A percentile compares a stretch with the other conserved stretches of the same genome.
phyloP scores from a whole-genome alignment of 1,284 basidiomycete species.

The Malassezia restricta region DNA sequence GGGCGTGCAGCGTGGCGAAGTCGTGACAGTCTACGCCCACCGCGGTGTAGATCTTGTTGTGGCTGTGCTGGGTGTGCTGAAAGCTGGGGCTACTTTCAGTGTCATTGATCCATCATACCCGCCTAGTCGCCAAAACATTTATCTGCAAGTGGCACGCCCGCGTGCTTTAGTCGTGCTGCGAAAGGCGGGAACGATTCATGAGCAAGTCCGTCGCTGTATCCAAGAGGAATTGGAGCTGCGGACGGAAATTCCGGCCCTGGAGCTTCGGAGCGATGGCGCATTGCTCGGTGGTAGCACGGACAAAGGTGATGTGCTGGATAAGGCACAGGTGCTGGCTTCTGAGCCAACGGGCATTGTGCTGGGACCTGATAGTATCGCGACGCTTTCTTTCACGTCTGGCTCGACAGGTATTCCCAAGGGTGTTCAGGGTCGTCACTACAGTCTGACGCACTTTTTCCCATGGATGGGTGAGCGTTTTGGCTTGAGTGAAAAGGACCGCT shows the following conservation, averaged over 20 bases:
- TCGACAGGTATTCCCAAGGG: slow-evolving; percentile 98
- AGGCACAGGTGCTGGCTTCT: slow-evolving; percentile 51
- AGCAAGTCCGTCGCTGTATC: slow-evolving; percentile 75
- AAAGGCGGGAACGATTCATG: slow-evolving; percentile 71
- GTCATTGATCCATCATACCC: slow-evolving; percentile 99
- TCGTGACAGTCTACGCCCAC: slow-evolving; percentile 98
- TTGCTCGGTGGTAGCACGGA: slow-evolving; percentile 57
- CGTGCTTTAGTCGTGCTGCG: slow-evolving; percentile 84
- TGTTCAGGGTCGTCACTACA: slow-evolving; percentile 86
- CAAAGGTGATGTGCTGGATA: slow-evolving; percentile 49
- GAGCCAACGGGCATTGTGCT: slow-evolving; percentile 59
- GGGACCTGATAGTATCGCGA: slow-evolving; percentile 89
- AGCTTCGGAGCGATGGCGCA: slow-evolving; percentile 54
- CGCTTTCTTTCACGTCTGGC: slow-evolving; percentile 90
- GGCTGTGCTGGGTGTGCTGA: slow-evolving; percentile 90
- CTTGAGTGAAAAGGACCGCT: slow-evolving; percentile 64
- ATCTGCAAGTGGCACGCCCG: slow-evolving; percentile 83
- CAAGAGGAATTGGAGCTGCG: slow-evolving; percentile 65
- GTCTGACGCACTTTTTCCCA: slow-evolving; percentile 97
- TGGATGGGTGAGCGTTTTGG: slow-evolving; percentile 94
- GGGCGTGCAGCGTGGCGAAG: slow-evolving; percentile 82
- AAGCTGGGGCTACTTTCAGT: slow-evolving; percentile 92
- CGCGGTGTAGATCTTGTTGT: slow-evolving; percentile 92
- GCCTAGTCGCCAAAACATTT: slow-evolving; percentile 82
- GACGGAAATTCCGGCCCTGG: slow-evolving; percentile 82